Base-by-base conservation (phyloP, 257 asterid genomes). In the Leonotis leonurus region DNA sequence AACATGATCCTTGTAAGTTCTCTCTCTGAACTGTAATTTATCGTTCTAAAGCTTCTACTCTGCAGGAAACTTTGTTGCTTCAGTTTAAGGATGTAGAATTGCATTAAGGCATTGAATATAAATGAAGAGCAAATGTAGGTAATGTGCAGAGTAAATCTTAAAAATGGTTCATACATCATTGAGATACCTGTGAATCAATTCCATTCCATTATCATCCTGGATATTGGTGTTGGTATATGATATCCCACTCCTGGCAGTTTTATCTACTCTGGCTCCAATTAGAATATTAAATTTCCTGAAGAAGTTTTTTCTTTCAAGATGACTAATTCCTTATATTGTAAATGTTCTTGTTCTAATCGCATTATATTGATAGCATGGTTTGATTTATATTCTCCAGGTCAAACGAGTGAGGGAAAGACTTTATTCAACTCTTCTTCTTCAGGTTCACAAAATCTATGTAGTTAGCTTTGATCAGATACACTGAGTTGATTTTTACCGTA, bases 1-100 rank as follows among this genome's bases (percentile, higher is more conserved):
- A 92, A 92, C 75, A 89, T 89, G 99, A 80, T 88, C 78, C 82
- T 92, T 78, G 99, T 92, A 76, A 86, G 95, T 83, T 48, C 63
- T 43, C 43, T 41, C 35, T 33, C 39, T 33, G 39, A 54, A 36
- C 64, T 37, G 55, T 56, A 37, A 35, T 25, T 54, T 46, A 45
- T 52, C 55, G 36, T 44, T 25, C 41, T 59, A 27, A 8, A 60
- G 17, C 54, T 32, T 57, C 55, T 40, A 40, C 56, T 36, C 17
- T 21, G 16, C 64, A 22, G 39, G 62, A 54, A 45, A 53, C 44
- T 27, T 57, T 60, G 52, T 21, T 56, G 60, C 9, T 54, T 67
- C 25, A n/a, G 14, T 64, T 53, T 26, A 41, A 48, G 51, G 59
- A 60, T 36, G 56, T 32, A 12, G 56, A 29, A 44, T 36, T 18